A percentile compares a stretch with the other conserved stretches of the same genome.
Conservation (phyloP, 2,329 filamentous ascomycete species). For the Rugonectria rugulosa region DNA sequence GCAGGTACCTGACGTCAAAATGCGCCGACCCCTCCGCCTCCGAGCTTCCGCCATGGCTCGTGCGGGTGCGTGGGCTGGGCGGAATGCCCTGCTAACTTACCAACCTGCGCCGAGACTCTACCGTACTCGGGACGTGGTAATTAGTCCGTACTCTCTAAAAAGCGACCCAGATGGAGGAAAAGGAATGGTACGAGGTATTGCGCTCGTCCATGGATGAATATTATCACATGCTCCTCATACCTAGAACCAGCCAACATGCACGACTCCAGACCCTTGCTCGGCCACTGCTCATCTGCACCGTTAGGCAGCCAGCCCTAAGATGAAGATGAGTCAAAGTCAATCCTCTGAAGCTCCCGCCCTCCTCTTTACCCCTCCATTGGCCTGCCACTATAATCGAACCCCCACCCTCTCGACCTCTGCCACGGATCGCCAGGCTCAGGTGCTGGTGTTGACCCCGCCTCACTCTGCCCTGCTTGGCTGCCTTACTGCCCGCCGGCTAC, state of each 20-base stretch:
- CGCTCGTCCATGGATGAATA: too few relatives aligned
- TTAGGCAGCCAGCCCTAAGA: not conserved
- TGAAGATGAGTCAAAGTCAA: not conserved
- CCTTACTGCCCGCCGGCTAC: not conserved
- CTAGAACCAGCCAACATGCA: too few relatives aligned
- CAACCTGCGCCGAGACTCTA: too few relatives aligned
- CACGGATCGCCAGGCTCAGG: too few relatives aligned
- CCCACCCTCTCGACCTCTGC: not conserved
- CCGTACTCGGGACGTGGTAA: too few relatives aligned
- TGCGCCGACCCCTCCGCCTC: not conserved
- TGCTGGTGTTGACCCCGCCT: not conserved
- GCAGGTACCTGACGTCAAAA: slow-evolving; percentile 39
- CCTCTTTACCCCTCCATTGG: not conserved
- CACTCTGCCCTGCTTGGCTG: not conserved
- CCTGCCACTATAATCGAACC: not conserved
- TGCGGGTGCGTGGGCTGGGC: too few relatives aligned
- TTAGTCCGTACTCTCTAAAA: too few relatives aligned
- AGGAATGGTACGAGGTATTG: too few relatives aligned
- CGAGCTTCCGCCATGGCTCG: slow-evolving; percentile 2
- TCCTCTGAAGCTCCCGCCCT: not conserved
- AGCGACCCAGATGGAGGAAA: not conserved
- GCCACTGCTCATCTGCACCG: too few relatives aligned
- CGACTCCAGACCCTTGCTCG: slow-evolving; percentile 9
- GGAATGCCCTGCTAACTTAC: too few relatives aligned
- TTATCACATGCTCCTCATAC: too few relatives aligned